phyloP scores from a whole-genome alignment of 164 flowering plant genomes.

The Sextonia rubra region DNA sequence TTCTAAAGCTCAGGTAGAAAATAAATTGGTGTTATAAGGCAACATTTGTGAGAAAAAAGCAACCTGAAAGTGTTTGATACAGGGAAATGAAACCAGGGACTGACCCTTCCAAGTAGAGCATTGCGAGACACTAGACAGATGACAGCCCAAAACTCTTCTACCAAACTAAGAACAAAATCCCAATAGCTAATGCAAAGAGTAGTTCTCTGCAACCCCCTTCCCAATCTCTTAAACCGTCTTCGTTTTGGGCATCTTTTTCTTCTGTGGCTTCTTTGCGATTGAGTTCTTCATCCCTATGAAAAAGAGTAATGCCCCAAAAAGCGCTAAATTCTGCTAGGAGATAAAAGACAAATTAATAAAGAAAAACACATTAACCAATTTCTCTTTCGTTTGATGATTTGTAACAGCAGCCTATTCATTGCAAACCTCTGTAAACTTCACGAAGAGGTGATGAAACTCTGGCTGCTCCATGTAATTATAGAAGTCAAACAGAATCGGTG shows the following conservation, averaged over 20 bases:
- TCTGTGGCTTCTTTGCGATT: conserved; percentile 41
- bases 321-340: conserved; percentile 48
- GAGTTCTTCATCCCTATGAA: conserved; percentile 73
- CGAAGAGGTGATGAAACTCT: conserved; percentile 41
- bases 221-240: conserved; percentile 35
- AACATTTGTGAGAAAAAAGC: neutral
- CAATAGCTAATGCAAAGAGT: conserved; percentile 1
- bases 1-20: no score
- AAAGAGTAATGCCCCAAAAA: conserved; percentile 60
- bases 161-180: neutral
- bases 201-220: neutral
- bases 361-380: neutral
- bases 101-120: neutral
- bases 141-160: neutral
- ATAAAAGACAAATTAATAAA: neutral
- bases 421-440: conserved; percentile 46
- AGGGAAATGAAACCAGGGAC: neutral
- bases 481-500: conserved; percentile 55
- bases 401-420: neutral
- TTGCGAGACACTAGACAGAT: neutral
- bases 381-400: neutral
- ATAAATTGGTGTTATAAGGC: neutral
- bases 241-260: conserved; percentile 40
- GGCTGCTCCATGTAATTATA: conserved; percentile 44
- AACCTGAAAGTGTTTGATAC: neutral